Conservation (phyloP, 495 filamentous ascomycete species). For the Rostrohypoxylon terebratum region DNA sequence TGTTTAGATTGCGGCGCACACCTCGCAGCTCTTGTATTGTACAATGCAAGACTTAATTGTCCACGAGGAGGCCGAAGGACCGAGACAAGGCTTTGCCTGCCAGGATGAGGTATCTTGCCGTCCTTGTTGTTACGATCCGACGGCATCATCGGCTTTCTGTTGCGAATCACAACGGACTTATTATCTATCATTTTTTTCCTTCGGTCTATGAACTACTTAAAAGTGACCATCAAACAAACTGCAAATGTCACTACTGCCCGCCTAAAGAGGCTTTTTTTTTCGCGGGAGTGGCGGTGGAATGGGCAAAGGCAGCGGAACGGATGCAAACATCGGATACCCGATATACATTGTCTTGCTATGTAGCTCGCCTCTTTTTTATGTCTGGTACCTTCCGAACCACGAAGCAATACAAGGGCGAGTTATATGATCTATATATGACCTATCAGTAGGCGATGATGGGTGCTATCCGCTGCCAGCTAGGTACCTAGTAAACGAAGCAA, state of each 20-base stretch:
- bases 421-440: conserved; percentile 8
- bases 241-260: conserved; percentile 10
- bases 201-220: conserved; percentile 21
- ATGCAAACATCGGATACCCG: conserved; percentile 41
- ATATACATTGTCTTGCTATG: conserved; percentile 30
- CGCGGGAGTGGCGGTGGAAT: conserved; percentile 26
- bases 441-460: conserved; percentile 20
- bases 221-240: not conserved
- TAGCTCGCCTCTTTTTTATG: conserved; percentile 39
- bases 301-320: conserved; percentile 29
- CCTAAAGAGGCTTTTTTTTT: not conserved
- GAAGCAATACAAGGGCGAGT: not conserved
- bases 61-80: conserved; percentile 31
- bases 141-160: conserved; percentile 32
- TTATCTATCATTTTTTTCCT: conserved; percentile 30
- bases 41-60: conserved; percentile 34
- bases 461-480: conserved; percentile 15
- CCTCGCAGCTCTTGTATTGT: conserved; percentile 29
- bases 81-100: conserved; percentile 41
- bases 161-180: conserved; percentile 34
- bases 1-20: conserved; percentile 44
- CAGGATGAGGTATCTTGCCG: conserved; percentile 43
- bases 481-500: conserved; percentile 20
- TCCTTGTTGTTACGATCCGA: conserved; percentile 43
- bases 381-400: conserved; percentile 17